Evolutionary conservation across 306 rosid genomes (phyloP).

Genomic region (Vigna mungo): DNA sequence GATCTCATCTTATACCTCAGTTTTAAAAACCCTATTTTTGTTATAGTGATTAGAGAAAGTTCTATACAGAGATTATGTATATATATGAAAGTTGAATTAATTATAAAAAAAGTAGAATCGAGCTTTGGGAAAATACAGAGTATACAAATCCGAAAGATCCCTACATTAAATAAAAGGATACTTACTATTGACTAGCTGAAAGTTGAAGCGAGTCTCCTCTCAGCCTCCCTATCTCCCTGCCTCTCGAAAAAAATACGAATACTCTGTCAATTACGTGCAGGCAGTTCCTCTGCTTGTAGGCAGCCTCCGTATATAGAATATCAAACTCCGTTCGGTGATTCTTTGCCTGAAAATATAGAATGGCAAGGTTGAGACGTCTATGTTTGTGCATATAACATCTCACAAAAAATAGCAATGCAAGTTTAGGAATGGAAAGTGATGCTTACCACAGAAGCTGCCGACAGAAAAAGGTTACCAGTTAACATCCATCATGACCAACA

Average conservation of each 20-base stretch:
- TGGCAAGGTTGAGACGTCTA: conserved; percentile 25
- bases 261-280: conserved; percentile 18
- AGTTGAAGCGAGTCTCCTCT: conserved; percentile 30
- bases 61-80: no score
- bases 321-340: conserved; percentile 26
- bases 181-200: neutral
- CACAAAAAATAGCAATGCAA: conserved; percentile 21
- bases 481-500: conserved; percentile 15
- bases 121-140: neutral
- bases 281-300: neutral
- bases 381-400: conserved; percentile 17
- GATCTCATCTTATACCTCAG: no score
- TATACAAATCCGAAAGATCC: conserved; percentile 22
- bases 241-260: conserved; percentile 33
- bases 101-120: neutral
- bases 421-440: conserved; percentile 25
- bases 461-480: neutral
- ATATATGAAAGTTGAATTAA: neutral
- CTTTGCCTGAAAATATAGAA: conserved; percentile 36
- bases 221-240: conserved; percentile 33
- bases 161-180: conserved; percentile 20
- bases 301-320: no score
- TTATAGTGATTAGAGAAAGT: no score
- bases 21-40: no score
- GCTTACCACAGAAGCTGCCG: conserved; percentile 40